Conservation (phyloP, 208 protist species). For the Crithidia mellificae region DNA sequence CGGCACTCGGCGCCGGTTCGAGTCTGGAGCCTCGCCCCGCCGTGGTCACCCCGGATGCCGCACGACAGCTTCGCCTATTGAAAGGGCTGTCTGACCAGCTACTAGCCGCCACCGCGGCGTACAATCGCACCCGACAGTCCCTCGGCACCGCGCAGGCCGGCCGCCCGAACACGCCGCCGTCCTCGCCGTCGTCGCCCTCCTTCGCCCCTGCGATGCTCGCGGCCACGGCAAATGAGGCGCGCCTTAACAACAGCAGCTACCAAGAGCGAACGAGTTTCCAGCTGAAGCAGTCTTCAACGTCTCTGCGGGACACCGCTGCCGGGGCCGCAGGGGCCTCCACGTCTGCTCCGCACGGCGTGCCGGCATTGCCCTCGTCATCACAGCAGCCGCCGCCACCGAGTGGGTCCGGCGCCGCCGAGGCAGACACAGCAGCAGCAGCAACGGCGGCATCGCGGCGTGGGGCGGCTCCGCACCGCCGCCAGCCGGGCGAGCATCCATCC, state of each 20-base stretch:
- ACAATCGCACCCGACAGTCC: constrained; percentile 23
- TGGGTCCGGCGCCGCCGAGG: not conserved
- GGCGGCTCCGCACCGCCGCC: constrained; percentile 6
- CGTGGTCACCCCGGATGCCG: constrained; percentile 19
- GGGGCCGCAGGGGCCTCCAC: not conserved
- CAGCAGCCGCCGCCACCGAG: constrained; percentile 1
- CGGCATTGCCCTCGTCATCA: not conserved
- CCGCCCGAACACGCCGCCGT: not conserved
- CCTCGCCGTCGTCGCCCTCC: constrained; percentile 18
- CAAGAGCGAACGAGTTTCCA: not conserved
- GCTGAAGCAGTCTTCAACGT: not conserved
- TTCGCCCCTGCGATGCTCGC: constrained; percentile 3
- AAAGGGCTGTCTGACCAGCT: constrained; percentile 28
- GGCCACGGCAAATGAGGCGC: not conserved
- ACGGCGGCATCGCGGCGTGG: not conserved
- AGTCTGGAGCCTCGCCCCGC: not conserved
- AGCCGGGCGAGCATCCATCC: constrained; percentile 10
- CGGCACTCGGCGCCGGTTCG: not conserved
- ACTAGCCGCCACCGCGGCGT: constrained; percentile 26
- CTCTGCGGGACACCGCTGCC: not conserved
- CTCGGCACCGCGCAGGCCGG: not conserved
- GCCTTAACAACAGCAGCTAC: not conserved
- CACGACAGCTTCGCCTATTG: constrained; percentile 30
- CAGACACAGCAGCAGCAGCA: not conserved
- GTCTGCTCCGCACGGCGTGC: not conserved